Percentiles rank a stretch among this genome's conserved stretches.
Evolutionary conservation across 768 basidiomycete genomes (phyloP).

Genomic region (Panellus pusillus): DNA sequence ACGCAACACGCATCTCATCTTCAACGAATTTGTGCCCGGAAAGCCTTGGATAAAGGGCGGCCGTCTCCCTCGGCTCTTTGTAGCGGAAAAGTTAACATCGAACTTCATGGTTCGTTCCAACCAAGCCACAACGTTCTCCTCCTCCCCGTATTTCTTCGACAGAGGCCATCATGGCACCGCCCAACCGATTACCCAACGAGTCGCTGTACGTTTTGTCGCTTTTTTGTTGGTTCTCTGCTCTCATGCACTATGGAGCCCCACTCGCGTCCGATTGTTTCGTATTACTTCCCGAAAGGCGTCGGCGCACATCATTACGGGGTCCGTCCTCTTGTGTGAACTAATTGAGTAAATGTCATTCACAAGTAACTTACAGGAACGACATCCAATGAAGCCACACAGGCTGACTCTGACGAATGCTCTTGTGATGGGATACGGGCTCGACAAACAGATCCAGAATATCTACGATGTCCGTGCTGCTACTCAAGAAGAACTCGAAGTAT

Average conservation of each 20-base stretch:
- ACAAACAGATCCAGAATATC: slow-evolving; percentile 91
- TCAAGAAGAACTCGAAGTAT: slow-evolving; percentile 82
- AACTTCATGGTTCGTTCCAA: slow-evolving; percentile 45
- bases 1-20: not conserved
- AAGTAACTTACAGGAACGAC: slow-evolving; percentile 68
- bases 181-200: slow-evolving; percentile 75
- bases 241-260: slow-evolving; percentile 50
- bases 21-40: not conserved
- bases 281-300: slow-evolving; percentile 92
- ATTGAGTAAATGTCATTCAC: not conserved
- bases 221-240: not conserved
- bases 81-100: not conserved
- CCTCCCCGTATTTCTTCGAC: slow-evolving; percentile 74
- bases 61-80: not conserved
- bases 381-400: slow-evolving; percentile 98
- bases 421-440: slow-evolving; percentile 93
- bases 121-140: slow-evolving; percentile 66
- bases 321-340: slow-evolving; percentile 26
- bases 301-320: slow-evolving; percentile 98
- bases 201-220: slow-evolving; percentile 54
- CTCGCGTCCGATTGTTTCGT: slow-evolving; percentile 89
- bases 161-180: slow-evolving; percentile 69
- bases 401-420: slow-evolving; percentile 95
- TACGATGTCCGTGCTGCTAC: slow-evolving; percentile 90
- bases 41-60: too few relatives aligned